Evolutionary conservation across 2,329 filamentous ascomycete genomes (phyloP).

Genomic region (Penicillium aurantiogriseum): DNA sequence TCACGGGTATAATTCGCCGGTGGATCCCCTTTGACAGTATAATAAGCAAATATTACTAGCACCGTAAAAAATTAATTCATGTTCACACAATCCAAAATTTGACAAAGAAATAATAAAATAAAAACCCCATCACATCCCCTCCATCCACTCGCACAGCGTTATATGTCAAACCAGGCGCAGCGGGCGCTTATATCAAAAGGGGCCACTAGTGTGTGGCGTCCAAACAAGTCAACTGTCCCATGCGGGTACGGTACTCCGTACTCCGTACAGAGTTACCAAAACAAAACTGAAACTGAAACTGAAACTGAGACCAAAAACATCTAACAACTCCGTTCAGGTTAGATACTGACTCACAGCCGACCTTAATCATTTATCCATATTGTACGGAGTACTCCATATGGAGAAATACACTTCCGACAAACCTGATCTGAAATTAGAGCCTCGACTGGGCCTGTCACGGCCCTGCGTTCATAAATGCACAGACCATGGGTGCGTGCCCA

Average conservation of each 20-base stretch:
- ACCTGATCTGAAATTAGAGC: neutral
- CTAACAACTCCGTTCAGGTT: neutral
- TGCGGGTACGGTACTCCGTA: neutral
- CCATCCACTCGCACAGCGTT: conserved; percentile 4
- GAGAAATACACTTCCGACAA: neutral
- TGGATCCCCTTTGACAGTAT: neutral
- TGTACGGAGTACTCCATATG: neutral
- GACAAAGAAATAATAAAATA: neutral
- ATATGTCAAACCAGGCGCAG: conserved; percentile 18
- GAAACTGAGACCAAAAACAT: neutral
- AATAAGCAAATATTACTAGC: neutral
- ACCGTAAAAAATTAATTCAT: neutral
- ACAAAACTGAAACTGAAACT: neutral
- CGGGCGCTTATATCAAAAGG: conserved; percentile 19
- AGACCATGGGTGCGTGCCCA: conserved; percentile 6
- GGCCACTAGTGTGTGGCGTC: conserved; percentile 1
- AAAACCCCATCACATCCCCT: neutral
- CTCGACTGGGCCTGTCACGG: neutral
- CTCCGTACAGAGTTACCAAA: neutral
- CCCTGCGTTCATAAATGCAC: neutral
- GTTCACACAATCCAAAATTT: neutral
- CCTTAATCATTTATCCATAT: neutral
- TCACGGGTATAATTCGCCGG: neutral
- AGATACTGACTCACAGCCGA: too few species aligned
- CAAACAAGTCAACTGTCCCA: neutral